Conservation (phyloP, 352 stramenopile species). For the Saprolegnia diclina region DNA sequence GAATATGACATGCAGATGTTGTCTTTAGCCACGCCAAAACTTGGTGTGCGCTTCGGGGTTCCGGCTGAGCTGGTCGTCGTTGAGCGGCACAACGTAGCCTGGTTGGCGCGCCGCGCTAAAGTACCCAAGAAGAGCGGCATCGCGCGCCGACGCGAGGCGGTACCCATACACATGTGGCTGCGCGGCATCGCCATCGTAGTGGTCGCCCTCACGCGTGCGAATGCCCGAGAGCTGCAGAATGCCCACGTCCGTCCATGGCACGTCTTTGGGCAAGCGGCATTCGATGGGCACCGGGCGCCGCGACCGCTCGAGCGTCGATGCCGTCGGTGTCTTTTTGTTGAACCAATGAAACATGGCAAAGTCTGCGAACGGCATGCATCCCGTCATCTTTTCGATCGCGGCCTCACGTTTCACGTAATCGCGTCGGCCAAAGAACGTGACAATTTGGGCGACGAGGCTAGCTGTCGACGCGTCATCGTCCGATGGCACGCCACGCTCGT, state of each 20-base stretch:
- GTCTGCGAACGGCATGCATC: conserved; percentile 22
- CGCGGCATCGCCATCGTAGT: background rate
- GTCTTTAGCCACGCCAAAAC: conserved; percentile 11
- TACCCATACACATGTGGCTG: conserved; percentile 22
- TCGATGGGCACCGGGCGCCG: conserved; percentile 15
- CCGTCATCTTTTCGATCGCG: conserved; percentile 9
- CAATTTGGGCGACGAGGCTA: conserved; percentile 14
- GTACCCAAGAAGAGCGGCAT: conserved; percentile 15
- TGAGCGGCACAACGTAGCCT: conserved; percentile 15
- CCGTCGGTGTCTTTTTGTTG: background rate
- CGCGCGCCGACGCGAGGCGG: conserved; percentile 6
- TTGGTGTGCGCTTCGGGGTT: conserved; percentile 26
- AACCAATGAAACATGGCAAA: conserved; percentile 21
- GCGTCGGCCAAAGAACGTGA: conserved; percentile 15
- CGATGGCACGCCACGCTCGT: conserved; percentile 2
- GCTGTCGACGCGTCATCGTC: background rate
- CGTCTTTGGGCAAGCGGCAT: conserved; percentile 5
- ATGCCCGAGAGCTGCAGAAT: conserved; percentile 22
- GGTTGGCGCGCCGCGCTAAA: conserved; percentile 1
- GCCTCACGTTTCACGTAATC: conserved; percentile 19
- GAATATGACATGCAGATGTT: background rate
- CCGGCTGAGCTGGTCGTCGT: conserved; percentile 10
- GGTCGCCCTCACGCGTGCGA: background rate
- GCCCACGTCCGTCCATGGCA: conserved; percentile 22
- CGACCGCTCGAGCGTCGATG: conserved; percentile 7